Evolutionary conservation across 2,329 filamentous ascomycete genomes (phyloP).

Genomic region (Leptoxyphium fumago): DNA sequence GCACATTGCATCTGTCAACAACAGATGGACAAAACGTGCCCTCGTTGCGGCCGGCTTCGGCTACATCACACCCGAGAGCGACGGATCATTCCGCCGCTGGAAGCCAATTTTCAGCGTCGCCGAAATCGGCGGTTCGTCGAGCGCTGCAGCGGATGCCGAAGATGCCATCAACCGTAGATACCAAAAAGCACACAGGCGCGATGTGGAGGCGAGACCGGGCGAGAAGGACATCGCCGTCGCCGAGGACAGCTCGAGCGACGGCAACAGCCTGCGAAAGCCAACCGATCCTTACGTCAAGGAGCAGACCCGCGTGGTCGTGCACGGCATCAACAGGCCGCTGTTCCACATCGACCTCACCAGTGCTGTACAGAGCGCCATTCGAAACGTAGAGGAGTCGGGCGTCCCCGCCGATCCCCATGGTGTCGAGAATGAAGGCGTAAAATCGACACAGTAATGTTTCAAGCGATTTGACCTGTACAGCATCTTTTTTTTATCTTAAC

Average conservation of each 20-base stretch:
- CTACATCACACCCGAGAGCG: constrained; percentile 47
- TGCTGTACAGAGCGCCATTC: constrained; percentile 74
- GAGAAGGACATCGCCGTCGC: constrained; percentile 14
- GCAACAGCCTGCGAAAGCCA: constrained; percentile 27
- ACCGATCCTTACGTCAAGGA: constrained; percentile 2
- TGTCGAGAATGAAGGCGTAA: no score
- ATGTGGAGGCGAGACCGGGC: constrained; percentile 10
- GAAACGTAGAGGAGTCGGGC: constrained; percentile 47
- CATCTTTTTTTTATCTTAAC: no score
- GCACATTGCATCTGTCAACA: constrained; percentile 90
- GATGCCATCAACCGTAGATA: constrained; percentile 40
- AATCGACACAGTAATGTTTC: no score
- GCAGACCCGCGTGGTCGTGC: constrained; percentile 48
- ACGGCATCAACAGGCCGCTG: constrained; percentile 75
- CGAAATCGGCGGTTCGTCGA: constrained; percentile 59
- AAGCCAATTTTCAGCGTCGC: constrained; percentile 92
- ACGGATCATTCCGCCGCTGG: constrained; percentile 51
- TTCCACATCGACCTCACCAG: constrained; percentile 90
- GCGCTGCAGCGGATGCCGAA: constrained; percentile 56
- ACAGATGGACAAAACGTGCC: constrained; percentile 86
- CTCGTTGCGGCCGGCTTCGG: constrained; percentile 81
- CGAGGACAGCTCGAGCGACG: constrained; percentile 8
- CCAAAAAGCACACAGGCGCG: constrained; percentile 10
- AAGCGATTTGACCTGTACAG: no score
- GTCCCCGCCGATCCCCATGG: no score